A percentile compares a stretch with the other conserved stretches of the same genome.
phyloP scores from a whole-genome alignment of 2,329 filamentous ascomycete species.

The Fusarium agapanthi region DNA sequence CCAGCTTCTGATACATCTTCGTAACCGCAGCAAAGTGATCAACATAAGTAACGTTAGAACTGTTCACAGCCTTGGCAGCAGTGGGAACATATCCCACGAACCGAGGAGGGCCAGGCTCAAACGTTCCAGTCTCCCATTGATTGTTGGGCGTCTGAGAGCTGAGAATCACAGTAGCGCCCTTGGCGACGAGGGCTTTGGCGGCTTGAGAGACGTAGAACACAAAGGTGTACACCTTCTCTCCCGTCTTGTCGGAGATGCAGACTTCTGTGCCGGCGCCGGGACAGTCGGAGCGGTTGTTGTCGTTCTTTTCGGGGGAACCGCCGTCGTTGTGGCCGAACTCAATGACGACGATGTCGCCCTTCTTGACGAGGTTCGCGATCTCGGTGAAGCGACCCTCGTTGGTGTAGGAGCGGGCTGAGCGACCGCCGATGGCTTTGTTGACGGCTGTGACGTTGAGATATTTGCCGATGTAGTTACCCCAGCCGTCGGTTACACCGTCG shows the following conservation, averaged over 20 bases:
- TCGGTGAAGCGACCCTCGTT: slow-evolving; percentile 71
- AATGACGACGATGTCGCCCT: slow-evolving; percentile 73
- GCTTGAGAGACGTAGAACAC: slow-evolving; percentile 68
- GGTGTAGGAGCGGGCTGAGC: slow-evolving; percentile 72
- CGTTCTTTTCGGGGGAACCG: slow-evolving; percentile 59
- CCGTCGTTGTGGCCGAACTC: slow-evolving; percentile 80
- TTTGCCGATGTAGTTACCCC: slow-evolving; percentile 68
- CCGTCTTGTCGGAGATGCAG: slow-evolving; percentile 50
- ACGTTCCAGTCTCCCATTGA: slow-evolving; percentile 66
- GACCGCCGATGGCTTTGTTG: slow-evolving; percentile 73
- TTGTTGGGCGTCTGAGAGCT: slow-evolving; percentile 66
- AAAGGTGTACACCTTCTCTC: slow-evolving; percentile 67
- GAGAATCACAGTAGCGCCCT: slow-evolving; percentile 69
- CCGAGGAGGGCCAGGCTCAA: slow-evolving; percentile 55
- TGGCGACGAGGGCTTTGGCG: slow-evolving; percentile 59
- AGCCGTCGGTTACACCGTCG: slow-evolving; percentile 60
- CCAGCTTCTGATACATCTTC: slow-evolving; percentile 60
- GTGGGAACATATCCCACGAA: slow-evolving; percentile 65
- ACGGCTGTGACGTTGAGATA: slow-evolving; percentile 56
- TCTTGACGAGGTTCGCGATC: slow-evolving; percentile 60
- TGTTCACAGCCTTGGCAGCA: slow-evolving; percentile 48
- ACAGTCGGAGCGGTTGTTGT: slow-evolving; percentile 71
- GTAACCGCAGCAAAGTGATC: slow-evolving; percentile 69
- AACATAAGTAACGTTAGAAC: slow-evolving; percentile 60
- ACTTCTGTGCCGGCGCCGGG: slow-evolving; percentile 61